Evolutionary conservation across 2,329 filamentous ascomycete genomes (phyloP).

Genomic region (Cladosporium austrohemisphaericum): DNA sequence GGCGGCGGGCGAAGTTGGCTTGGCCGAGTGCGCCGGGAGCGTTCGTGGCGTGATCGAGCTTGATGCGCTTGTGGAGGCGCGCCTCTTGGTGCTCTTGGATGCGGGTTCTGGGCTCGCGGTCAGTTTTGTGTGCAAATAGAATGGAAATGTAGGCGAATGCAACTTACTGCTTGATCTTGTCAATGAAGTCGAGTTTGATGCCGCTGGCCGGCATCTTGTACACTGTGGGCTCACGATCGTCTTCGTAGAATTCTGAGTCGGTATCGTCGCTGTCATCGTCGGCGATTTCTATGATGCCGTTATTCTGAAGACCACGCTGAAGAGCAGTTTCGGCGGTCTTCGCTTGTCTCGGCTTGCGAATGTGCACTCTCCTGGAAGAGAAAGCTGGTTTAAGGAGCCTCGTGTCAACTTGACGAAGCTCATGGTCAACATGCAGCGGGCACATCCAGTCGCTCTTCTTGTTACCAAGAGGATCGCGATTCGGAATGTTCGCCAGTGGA

Average conservation of each 20-base stretch:
- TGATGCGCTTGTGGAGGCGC: slow-evolving; percentile 12
- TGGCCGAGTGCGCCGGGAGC: slow-evolving; percentile 25
- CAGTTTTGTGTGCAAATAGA: slow-evolving; percentile 11
- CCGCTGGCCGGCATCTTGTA: slow-evolving; percentile 45
- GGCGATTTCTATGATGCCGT: slow-evolving; percentile 45
- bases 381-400: slow-evolving; percentile 24
- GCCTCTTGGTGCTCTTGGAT: slow-evolving; percentile 19
- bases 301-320: slow-evolving; percentile 58
- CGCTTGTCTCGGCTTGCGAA: slow-evolving; percentile 50
- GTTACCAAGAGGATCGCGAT: slow-evolving; percentile 47
- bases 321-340: slow-evolving; percentile 47
- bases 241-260: slow-evolving; percentile 43
- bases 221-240: slow-evolving; percentile 34
- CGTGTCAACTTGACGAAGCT: slow-evolving; percentile 57
- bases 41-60: slow-evolving; percentile 20
- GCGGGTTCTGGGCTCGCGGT: slow-evolving; percentile 20
- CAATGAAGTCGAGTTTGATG: slow-evolving; percentile 58
- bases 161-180: slow-evolving; percentile 52
- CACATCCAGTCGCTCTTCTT: slow-evolving; percentile 77
- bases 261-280: slow-evolving; percentile 42
- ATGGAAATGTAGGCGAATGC: too few relatives aligned
- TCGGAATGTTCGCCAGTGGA: slow-evolving; percentile 73
- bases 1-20: slow-evolving; percentile 42
- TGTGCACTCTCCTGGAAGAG: slow-evolving; percentile 36
- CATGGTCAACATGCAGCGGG: slow-evolving; percentile 77